A percentile compares a stretch with the other conserved stretches of the same genome.
These are phyloP conservation scores for Trichoderma sp. DNA, from an alignment of 2,329 filamentous ascomycete species.

Conservation along the genomic window DNA sequence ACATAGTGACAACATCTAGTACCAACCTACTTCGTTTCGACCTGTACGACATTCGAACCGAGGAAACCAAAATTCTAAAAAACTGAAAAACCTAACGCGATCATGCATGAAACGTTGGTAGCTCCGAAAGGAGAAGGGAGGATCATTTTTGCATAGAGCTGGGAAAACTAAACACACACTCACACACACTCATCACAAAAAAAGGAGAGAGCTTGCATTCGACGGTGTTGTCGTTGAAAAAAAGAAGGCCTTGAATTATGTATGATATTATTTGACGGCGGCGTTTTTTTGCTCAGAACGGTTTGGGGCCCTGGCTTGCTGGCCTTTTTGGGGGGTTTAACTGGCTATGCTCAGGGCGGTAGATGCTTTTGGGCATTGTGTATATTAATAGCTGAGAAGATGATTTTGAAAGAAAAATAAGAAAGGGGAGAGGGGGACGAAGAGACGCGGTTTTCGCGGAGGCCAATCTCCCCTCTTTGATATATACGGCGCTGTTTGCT, in stretches of 20 bases:
- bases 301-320: conserved; percentile 13
- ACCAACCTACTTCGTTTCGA: neutral
- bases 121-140: neutral
- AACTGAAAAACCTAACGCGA: conserved; percentile 23
- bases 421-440: conserved; percentile 22
- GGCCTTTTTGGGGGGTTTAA: neutral
- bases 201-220: conserved; percentile 34
- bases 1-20: conserved; percentile 12
- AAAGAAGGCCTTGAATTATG: conserved; percentile 37
- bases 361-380: conserved; percentile 28
- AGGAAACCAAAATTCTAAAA: neutral
- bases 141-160: conserved; percentile 25
- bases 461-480: conserved; percentile 40
- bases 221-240: conserved; percentile 35
- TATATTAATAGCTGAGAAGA: conserved; percentile 33
- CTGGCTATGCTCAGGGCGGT: neutral
- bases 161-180: conserved; percentile 12
- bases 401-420: conserved; percentile 13
- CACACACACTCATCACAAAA: neutral
- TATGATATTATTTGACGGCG: conserved; percentile 31
- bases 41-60: neutral
- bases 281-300: conserved; percentile 32
- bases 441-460: conserved; percentile 30
- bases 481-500: neutral
- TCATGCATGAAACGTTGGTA: conserved; percentile 22